A percentile compares a stretch with the other conserved stretches of the same genome.
phyloP scores from a whole-genome alignment of 2,329 filamentous ascomycete genomes.

The Diaporthe longicolla region DNA sequence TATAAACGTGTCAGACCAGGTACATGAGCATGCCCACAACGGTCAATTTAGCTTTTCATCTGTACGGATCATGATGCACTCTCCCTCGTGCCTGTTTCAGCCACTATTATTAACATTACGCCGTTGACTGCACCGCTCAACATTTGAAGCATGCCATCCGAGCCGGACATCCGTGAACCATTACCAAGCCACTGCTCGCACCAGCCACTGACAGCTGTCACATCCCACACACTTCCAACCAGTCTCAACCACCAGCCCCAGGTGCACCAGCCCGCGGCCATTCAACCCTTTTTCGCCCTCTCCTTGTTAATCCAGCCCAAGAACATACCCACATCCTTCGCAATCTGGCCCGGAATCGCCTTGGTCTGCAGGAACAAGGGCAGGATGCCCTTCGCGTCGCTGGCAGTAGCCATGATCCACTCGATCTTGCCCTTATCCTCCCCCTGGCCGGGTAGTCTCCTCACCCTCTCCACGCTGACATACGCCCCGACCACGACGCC shows the following conservation, averaged over 20 bases:
- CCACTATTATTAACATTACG: constrained; percentile 5
- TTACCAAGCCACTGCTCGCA: background rate
- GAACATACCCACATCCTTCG: constrained; percentile 80
- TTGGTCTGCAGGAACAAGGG: constrained; percentile 77
- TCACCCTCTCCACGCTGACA: constrained; percentile 74
- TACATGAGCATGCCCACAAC: background rate
- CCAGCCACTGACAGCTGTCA: background rate
- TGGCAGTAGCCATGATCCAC: constrained; percentile 85
- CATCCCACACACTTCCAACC: background rate
- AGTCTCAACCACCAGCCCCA: background rate
- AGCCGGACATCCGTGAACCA: constrained; percentile 9
- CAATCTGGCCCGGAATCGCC: constrained; percentile 73
- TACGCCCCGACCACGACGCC: constrained; percentile 72
- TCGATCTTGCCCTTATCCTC: constrained; percentile 63
- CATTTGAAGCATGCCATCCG: constrained; percentile 16
- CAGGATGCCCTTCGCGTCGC: constrained; percentile 76
- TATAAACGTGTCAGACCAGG: background rate
- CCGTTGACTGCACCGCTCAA: background rate
- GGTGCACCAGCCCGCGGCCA: too few relatives aligned
- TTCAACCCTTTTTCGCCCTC: constrained; percentile 50
- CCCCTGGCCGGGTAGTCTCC: constrained; percentile 55
- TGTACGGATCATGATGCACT: background rate
- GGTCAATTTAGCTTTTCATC: constrained; percentile 13
- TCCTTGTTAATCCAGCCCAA: constrained; percentile 71
- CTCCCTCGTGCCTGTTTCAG: constrained; percentile 10